Evolutionary conservation across 768 basidiomycete species (phyloP).

Genomic region (Calocera cornea): DNA sequence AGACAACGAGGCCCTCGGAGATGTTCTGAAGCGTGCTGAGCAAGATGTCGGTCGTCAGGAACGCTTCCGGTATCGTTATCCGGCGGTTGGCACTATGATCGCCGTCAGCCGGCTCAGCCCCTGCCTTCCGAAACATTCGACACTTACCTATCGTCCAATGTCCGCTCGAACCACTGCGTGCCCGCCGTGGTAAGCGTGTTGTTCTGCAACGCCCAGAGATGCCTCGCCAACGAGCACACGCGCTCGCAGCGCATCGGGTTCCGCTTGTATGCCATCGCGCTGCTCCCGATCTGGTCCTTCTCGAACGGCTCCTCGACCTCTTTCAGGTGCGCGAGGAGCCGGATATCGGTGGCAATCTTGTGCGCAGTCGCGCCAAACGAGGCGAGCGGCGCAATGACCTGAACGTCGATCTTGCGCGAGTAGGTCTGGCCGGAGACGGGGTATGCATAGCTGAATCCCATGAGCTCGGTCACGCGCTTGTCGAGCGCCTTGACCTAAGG

Average conservation of each 20-base stretch:
- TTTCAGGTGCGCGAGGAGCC: conserved; percentile 89
- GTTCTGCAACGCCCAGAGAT: conserved; percentile 90
- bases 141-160: conserved; percentile 78
- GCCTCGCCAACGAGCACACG: conserved; percentile 89
- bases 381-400: conserved; percentile 80
- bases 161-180: conserved; percentile 98
- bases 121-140: conserved; percentile 2
- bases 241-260: conserved; percentile 99
- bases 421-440: conserved; percentile 98
- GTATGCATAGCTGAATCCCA: conserved; percentile 87
- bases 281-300: conserved; percentile 93
- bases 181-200: conserved; percentile 90
- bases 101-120: background rate
- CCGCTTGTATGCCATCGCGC: conserved; percentile 97
- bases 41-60: conserved; percentile 92
- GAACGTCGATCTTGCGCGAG: conserved; percentile 91
- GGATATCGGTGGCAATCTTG: conserved; percentile 92
- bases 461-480: conserved; percentile 73
- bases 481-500: conserved; percentile 79
- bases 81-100: conserved; percentile 75
- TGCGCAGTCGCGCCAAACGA: conserved; percentile 87
- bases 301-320: conserved; percentile 99
- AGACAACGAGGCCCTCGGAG: conserved; percentile 97
- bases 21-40: conserved; percentile 92
- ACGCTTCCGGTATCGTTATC: conserved; percentile 91